Evolutionary conservation across 1,284 basidiomycete genomes (phyloP).

Genomic region (Heterobasidion annosum): DNA sequence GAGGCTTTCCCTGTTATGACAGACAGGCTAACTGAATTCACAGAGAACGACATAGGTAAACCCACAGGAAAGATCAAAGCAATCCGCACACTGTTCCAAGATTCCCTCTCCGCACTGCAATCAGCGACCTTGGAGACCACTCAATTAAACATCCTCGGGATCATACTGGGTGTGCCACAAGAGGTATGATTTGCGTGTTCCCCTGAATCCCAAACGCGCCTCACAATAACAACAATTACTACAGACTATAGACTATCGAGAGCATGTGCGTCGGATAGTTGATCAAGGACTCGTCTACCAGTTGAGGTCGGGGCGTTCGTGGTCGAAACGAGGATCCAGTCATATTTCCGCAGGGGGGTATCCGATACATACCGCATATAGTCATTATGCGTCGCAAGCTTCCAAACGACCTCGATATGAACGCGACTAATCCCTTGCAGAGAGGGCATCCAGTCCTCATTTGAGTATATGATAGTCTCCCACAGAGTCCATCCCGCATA

Average conservation of each 20-base stretch:
- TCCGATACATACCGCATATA: too few relatives aligned
- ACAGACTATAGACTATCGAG: slow-evolving; percentile 12
- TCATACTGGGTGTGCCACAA: slow-evolving; percentile 15
- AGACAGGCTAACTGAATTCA: too few relatives aligned
- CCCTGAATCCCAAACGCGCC: not conserved
- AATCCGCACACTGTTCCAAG: slow-evolving; percentile 27
- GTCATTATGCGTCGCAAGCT: too few relatives aligned
- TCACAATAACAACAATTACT: not conserved
- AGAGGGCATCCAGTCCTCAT: too few relatives aligned
- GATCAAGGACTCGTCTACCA: not conserved
- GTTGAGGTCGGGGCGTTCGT: not conserved
- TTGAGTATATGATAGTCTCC: too few relatives aligned
- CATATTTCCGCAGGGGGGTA: too few relatives aligned
- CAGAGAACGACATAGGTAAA: slow-evolving; percentile 31
- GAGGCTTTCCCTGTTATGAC: too few relatives aligned
- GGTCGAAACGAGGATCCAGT: not conserved
- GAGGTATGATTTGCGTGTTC: slow-evolving; percentile 8
- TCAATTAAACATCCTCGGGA: slow-evolving; percentile 16
- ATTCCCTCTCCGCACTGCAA: slow-evolving; percentile 17
- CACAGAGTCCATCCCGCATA: too few relatives aligned
- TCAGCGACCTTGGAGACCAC: slow-evolving; percentile 10
- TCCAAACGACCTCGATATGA: too few relatives aligned
- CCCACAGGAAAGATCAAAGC: slow-evolving; percentile 22
- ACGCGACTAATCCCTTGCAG: too few relatives aligned
- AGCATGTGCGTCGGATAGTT: not conserved